Evolutionary conservation across 768 basidiomycete genomes (phyloP).

Genomic region (Agrocybe chaxingu): DNA sequence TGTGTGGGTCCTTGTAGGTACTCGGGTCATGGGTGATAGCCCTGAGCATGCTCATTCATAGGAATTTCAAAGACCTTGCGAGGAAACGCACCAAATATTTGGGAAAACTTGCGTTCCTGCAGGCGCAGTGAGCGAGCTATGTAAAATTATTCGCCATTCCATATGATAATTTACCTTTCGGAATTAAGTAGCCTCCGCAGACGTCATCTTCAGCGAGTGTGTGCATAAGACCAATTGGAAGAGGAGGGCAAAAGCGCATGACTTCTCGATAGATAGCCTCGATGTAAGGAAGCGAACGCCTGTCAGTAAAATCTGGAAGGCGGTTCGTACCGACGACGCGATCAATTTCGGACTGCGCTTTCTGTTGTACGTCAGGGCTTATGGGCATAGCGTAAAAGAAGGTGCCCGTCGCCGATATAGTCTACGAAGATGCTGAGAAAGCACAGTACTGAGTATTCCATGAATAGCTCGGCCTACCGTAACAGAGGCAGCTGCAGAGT

Average conservation of each 20-base stretch:
- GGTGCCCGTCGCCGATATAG: constrained; percentile 1
- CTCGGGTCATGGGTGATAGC: constrained; percentile 15
- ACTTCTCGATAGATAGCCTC: too few relatives aligned
- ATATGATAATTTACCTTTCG: constrained; percentile 9
- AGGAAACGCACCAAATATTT: background rate
- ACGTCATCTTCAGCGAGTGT: too few relatives aligned
- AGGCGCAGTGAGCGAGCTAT: too few relatives aligned
- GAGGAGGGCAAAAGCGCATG: too few relatives aligned
- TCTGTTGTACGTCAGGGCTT: too few relatives aligned
- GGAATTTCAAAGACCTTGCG: background rate
- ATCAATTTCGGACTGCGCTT: too few relatives aligned
- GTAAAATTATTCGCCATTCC: too few relatives aligned
- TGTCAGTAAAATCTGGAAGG: too few relatives aligned
- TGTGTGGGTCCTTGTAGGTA: constrained; percentile 13
- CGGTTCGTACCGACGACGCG: too few relatives aligned
- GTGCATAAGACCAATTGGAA: too few relatives aligned
- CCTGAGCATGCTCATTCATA: background rate
- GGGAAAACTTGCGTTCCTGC: background rate
- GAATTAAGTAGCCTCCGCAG: constrained; percentile 19
- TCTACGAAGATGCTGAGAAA: background rate
- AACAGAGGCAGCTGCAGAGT: constrained; percentile 2
- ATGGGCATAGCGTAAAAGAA: background rate
- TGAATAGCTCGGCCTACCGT: background rate
- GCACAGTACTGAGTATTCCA: too few relatives aligned
- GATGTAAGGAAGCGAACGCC: too few relatives aligned